These are phyloP conservation scores for Massariosphaeria phaeospora DNA, from an alignment of 495 filamentous ascomycete genomes.

Conservation along the genomic window DNA sequence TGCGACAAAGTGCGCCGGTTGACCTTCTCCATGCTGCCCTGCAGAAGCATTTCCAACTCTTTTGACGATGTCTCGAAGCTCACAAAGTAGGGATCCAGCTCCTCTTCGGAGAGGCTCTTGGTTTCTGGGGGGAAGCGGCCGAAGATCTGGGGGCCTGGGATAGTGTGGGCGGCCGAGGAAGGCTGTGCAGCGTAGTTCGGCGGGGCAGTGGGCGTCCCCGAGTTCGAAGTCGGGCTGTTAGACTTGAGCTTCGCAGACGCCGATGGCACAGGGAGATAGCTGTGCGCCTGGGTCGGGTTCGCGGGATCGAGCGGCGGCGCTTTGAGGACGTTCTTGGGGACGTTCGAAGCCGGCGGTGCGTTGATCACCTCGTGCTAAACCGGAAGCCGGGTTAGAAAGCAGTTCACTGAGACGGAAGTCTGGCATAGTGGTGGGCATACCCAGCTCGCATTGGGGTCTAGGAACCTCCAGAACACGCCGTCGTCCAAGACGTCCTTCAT, in stretches of 20 bases:
- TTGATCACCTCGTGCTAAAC: conserved; percentile 81
- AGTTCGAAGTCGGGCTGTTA: conserved; percentile 43
- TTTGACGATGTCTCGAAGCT: conserved; percentile 83
- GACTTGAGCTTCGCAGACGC: conserved; percentile 78
- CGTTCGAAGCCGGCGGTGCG: conserved; percentile 80
- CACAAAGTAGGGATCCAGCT: conserved; percentile 92
- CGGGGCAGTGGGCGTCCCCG: conserved; percentile 53
- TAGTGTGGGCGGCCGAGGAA: conserved; percentile 54
- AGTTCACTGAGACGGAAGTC: too few relatives aligned
- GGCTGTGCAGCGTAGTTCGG: conserved; percentile 43
- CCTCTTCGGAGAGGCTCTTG: conserved; percentile 72
- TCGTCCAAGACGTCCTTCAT: conserved; percentile 94
- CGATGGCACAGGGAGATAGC: conserved; percentile 79
- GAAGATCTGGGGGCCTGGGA: conserved; percentile 60
- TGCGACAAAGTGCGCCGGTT: conserved; percentile 86
- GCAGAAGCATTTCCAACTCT: conserved; percentile 78
- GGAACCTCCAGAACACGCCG: conserved; percentile 93
- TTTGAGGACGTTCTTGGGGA: conserved; percentile 89
- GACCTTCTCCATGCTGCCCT: conserved; percentile 91
- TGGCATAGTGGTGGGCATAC: conserved; percentile 49
- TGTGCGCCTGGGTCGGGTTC: conserved; percentile 82
- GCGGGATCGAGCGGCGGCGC: conserved; percentile 90
- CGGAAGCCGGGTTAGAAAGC: too few relatives aligned
- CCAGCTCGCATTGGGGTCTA: conserved; percentile 98
- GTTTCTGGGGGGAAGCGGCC: conserved; percentile 78